phyloP scores from a whole-genome alignment of 257 asterid genomes.

The Mitragyna speciosa region DNA sequence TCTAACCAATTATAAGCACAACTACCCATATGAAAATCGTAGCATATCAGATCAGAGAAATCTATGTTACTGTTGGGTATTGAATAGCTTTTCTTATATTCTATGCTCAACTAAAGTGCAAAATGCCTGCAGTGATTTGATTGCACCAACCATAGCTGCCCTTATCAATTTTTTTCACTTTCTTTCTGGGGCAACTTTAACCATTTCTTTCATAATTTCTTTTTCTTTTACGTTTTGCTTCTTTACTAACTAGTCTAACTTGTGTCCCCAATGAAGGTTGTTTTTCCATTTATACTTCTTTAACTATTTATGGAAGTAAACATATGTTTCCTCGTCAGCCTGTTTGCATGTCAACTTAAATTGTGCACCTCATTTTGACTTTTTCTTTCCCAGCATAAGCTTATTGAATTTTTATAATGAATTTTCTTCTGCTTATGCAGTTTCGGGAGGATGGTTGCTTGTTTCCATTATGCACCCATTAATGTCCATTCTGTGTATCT shows the following conservation, averaged over 20 bases:
- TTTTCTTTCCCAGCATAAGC: constrained; percentile 1
- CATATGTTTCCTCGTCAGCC: background rate
- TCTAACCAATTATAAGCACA: too few relatives aligned
- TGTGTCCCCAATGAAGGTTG: background rate
- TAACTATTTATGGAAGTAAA: background rate
- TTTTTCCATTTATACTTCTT: background rate
- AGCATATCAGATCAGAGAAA: too few relatives aligned
- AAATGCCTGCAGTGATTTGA: too few relatives aligned
- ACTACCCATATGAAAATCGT: too few relatives aligned
- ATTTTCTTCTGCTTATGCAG: constrained; percentile 38
- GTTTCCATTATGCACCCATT: constrained; percentile 76
- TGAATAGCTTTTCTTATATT: too few relatives aligned
- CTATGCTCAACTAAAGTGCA: too few relatives aligned
- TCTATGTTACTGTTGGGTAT: too few relatives aligned
- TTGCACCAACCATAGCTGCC: background rate
- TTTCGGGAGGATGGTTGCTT: constrained; percentile 82
- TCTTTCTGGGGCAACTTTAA: background rate
- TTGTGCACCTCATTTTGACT: background rate
- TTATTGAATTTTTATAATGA: constrained; percentile 9
- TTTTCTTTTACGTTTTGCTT: background rate
- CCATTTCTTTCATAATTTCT: background rate
- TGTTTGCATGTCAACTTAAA: background rate
- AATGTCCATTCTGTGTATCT: constrained; percentile 71
- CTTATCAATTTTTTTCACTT: background rate
- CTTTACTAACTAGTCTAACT: background rate